A percentile compares a stretch with the other conserved stretches of the same genome.
These are phyloP conservation scores for Botrytis byssoidea DNA, from an alignment of 2,329 filamentous ascomycete species.

Conservation along the genomic window DNA sequence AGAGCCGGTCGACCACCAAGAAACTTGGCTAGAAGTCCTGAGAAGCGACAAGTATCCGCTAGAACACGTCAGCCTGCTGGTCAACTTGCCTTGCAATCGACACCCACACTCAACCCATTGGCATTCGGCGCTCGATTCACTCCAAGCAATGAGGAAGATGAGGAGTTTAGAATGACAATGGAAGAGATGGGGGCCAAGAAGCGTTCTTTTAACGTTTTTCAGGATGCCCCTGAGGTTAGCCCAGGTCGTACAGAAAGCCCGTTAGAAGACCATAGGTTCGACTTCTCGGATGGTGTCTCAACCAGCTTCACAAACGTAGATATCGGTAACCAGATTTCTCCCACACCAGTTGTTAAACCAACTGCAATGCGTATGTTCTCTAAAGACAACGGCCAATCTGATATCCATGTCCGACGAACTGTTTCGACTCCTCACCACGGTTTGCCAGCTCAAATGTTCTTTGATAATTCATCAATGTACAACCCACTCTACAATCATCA, in stretches of 20 bases:
- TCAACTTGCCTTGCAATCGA: conserved; percentile 23
- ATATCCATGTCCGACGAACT: conserved; percentile 27
- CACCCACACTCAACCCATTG: conserved; percentile 32
- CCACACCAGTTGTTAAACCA: conserved; percentile 32
- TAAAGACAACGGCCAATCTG: conserved; percentile 32
- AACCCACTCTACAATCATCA: conserved; percentile 38
- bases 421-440: conserved; percentile 27
- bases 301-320: conserved; percentile 25
- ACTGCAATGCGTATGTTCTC: conserved; percentile 26
- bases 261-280: conserved; percentile 37
- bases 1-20: conserved; percentile 25
- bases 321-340: conserved; percentile 27
- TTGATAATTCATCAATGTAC: conserved; percentile 27
- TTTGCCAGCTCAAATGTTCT: conserved; percentile 34
- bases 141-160: conserved; percentile 36
- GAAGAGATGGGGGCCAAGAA: conserved; percentile 34
- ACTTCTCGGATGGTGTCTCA: conserved; percentile 32
- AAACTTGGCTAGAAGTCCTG: conserved; percentile 25
- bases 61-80: conserved; percentile 18
- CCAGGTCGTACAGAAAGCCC: conserved; percentile 38
- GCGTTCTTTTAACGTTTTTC: conserved; percentile 34
- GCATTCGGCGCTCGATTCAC: conserved; percentile 28
- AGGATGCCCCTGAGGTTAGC: conserved; percentile 35
- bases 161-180: conserved; percentile 37
- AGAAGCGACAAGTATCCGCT: conserved; percentile 24